Base-by-base conservation (phyloP, 352 stramenopile species). In the Pythium sp. region DNA sequence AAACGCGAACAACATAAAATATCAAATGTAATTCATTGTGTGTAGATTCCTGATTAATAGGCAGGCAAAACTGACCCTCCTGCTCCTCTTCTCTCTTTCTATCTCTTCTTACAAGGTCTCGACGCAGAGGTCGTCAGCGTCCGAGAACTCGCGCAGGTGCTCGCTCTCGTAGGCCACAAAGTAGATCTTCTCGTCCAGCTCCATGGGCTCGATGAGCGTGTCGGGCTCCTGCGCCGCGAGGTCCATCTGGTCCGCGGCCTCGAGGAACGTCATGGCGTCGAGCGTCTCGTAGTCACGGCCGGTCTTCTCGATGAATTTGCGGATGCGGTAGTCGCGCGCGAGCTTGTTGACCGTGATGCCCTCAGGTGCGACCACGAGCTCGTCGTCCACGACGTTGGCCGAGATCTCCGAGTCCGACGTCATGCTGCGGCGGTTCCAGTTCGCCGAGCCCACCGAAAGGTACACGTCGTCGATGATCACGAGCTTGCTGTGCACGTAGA, bases 401-500 rank as follows among this genome's bases (percentile, higher is more conserved):
- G 69, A 76, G n/a, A 87, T 73, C 65, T 90, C 80, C 53, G 72
- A 79, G 74, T 87, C 82, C 11, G 69, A 80, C 8, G 79, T 89
- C 78, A 88, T 88, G 54, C 80, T 83, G 55, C 77, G 79, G 3
- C 78, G 72, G 62, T 92, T 90, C 84, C 81, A 92, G 70, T 92
- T 92, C 26, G 74, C 73, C 3, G 81, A 92, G 34, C 65, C 65
- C 15, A 70, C 18, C 34, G 65, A 12, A 4, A 47, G 47, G 49
- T 49, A 43, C 59, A 66, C 15, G 36, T 70, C 34, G 58, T 65
- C 47, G 59, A 70, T 43, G 73, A 18, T 78, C 53, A 88, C 66
- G 8, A 80, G 62, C 57, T 89, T 89, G 15, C 68, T 84, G 68
- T 89, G 80, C 20, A 89, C 65, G 72, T 87, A 87, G 18, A 89